phyloP scores from a whole-genome alignment of 2,329 filamentous ascomycete species.

The Fusarium sp. region DNA sequence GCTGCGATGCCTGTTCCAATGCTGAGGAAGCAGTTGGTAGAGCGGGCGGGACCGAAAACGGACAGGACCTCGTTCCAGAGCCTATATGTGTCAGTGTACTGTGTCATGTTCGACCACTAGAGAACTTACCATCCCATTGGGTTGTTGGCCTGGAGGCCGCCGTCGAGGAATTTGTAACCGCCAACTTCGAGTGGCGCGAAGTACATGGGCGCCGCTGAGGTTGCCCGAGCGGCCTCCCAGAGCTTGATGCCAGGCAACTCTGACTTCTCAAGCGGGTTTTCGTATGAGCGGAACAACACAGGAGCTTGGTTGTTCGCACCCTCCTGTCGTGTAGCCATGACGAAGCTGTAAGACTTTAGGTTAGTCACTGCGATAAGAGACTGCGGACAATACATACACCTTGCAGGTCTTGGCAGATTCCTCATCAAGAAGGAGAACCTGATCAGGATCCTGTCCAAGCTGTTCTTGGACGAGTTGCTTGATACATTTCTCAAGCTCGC shows the following conservation, averaged over 20 bases:
- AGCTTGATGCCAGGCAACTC: background rate
- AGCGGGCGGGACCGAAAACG: background rate
- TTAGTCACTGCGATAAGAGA: background rate
- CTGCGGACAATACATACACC: background rate
- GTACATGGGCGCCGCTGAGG: background rate
- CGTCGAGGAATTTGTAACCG: background rate
- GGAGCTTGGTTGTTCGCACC: background rate
- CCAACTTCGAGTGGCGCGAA: background rate
- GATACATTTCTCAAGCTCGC: background rate
- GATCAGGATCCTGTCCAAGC: background rate
- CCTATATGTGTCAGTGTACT: background rate
- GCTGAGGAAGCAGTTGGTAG: background rate
- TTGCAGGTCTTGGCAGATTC: background rate
- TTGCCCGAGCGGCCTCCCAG: background rate
- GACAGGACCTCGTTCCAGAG: background rate
- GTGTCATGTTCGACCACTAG: rapidly evolving
- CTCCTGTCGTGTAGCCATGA: background rate
- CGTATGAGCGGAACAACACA: background rate
- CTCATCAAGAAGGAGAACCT: background rate
- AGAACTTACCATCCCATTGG: background rate
- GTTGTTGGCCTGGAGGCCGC: background rate
- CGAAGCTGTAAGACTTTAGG: background rate
- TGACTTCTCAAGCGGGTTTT: background rate
- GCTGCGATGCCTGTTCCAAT: background rate
- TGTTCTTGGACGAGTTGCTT: background rate